Evolutionary conservation across 2,329 filamentous ascomycete species (phyloP).

Genomic region (Westerdykella sp.): DNA sequence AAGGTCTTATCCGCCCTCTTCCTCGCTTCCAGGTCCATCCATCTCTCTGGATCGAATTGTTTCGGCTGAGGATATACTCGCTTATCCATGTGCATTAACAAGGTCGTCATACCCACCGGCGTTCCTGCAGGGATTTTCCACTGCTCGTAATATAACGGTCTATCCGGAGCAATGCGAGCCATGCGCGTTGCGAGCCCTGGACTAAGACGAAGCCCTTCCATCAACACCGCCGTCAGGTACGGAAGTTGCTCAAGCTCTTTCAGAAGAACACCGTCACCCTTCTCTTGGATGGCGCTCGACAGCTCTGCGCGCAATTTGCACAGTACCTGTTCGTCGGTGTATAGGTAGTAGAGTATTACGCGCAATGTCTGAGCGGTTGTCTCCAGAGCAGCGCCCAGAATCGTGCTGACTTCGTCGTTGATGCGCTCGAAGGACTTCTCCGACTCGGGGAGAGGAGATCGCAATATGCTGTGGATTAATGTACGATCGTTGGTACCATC

Average conservation of each 20-base stretch:
- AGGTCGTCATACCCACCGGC: slow-evolving; percentile 25
- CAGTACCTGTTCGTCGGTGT: slow-evolving; percentile 10
- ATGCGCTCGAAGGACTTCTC: background rate
- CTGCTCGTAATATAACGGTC: slow-evolving; percentile 1
- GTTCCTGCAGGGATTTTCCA: slow-evolving; percentile 5
- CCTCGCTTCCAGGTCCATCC: slow-evolving; percentile 9
- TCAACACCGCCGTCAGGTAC: slow-evolving; percentile 24
- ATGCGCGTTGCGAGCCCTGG: slow-evolving; percentile 21
- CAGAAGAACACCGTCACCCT: background rate
- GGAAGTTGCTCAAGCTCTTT: slow-evolving; percentile 13
- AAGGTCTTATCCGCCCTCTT: background rate
- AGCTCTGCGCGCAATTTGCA: slow-evolving; percentile 26
- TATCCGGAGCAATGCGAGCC: slow-evolving; percentile 12
- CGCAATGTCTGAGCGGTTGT: slow-evolving; percentile 38
- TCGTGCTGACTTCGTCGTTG: background rate
- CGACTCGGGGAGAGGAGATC: too few species aligned
- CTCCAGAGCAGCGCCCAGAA: slow-evolving; percentile 31
- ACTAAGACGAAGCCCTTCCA: slow-evolving; percentile 27
- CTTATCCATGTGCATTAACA: slow-evolving; percentile 16
- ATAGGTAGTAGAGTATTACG: slow-evolving; percentile 10
- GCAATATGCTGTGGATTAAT: too few species aligned
- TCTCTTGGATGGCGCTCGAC: slow-evolving; percentile 11
- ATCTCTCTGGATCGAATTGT: slow-evolving; percentile 17
- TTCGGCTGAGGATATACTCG: slow-evolving; percentile 12
- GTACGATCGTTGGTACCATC: too few species aligned